These are phyloP conservation scores for Tolypocladium ovalisporum DNA, from an alignment of 2,329 filamentous ascomycete genomes.

Conservation along the genomic window DNA sequence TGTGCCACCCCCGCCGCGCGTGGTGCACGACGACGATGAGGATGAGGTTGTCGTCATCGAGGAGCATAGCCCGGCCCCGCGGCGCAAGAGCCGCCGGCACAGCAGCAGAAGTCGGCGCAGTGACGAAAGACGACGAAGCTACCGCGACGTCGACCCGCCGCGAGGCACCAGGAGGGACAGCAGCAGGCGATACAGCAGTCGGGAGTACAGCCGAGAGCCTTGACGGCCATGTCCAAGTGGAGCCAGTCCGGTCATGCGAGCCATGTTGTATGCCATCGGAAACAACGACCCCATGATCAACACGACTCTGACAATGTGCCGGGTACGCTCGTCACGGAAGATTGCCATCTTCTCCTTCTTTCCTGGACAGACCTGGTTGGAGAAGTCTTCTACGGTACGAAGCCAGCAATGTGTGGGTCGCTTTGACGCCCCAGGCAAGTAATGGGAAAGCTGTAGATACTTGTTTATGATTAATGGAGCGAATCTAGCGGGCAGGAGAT, in stretches of 20 bases:
- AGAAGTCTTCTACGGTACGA: background rate
- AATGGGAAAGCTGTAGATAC: background rate
- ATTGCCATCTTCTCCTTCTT: background rate
- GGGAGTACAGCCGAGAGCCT: slow-evolving; percentile 3
- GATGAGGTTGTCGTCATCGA: slow-evolving; percentile 28
- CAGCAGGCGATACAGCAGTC: slow-evolving; percentile 6
- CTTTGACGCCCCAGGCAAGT: background rate
- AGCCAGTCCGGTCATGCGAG: background rate
- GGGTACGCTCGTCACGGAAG: background rate
- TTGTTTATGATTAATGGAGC: background rate
- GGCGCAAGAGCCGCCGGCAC: slow-evolving; percentile 9
- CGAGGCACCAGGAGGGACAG: slow-evolving; percentile 6
- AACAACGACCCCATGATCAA: background rate
- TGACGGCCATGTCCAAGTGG: background rate
- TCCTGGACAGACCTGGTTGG: background rate
- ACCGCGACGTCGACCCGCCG: background rate
- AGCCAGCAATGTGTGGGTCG: background rate
- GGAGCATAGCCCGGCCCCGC: slow-evolving; percentile 14
- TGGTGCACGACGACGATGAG: slow-evolving; percentile 16
- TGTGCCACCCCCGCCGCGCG: slow-evolving; percentile 16
- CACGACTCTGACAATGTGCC: background rate
- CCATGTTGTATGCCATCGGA: background rate
- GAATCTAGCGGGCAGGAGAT: background rate
- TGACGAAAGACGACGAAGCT: background rate
- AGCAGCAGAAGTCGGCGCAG: slow-evolving; percentile 5